Conservation (phyloP, 495 filamentous ascomycete genomes). For the Lasiosphaeriaceae sp. region DNA sequence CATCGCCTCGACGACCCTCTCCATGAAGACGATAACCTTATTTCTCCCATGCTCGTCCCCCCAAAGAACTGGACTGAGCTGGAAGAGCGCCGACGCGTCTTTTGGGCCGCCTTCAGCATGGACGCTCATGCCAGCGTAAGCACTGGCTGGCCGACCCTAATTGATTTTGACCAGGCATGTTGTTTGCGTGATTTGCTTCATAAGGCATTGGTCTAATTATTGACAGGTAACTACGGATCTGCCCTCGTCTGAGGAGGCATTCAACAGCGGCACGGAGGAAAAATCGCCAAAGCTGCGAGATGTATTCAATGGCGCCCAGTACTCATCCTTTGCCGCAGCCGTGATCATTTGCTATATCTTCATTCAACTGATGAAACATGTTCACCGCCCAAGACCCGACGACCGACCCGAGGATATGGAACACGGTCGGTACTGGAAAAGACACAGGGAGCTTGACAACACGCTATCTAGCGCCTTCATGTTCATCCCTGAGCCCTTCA, state of each 20-base stretch:
- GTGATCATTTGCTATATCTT: slow-evolving; percentile 39
- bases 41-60: slow-evolving; percentile 32
- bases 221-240: slow-evolving; percentile 42
- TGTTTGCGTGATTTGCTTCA: background rate
- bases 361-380: slow-evolving; percentile 37
- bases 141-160: slow-evolving; percentile 45
- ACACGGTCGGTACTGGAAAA: slow-evolving; percentile 40
- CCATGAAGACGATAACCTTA: slow-evolving; percentile 27
- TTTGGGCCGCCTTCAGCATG: slow-evolving; percentile 51
- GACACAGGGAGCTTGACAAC: slow-evolving; percentile 46
- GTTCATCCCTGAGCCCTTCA: slow-evolving; percentile 40
- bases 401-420: slow-evolving; percentile 38
- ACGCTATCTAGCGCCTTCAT: slow-evolving; percentile 42
- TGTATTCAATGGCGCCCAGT: slow-evolving; percentile 31
- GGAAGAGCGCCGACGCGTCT: slow-evolving; percentile 49
- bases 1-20: slow-evolving; percentile 39
- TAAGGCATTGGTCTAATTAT: background rate
- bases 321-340: slow-evolving; percentile 39
- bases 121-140: slow-evolving; percentile 46
- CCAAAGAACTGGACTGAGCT: slow-evolving; percentile 44
- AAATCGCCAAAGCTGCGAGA: slow-evolving; percentile 30
- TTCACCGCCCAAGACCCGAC: slow-evolving; percentile 33
- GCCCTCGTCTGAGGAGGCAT: slow-evolving; percentile 42
- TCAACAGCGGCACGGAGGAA: slow-evolving; percentile 30
- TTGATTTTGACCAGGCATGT: slow-evolving; percentile 37